Conservation (phyloP, 169 alveolate species). For the Babesia ovis region DNA sequence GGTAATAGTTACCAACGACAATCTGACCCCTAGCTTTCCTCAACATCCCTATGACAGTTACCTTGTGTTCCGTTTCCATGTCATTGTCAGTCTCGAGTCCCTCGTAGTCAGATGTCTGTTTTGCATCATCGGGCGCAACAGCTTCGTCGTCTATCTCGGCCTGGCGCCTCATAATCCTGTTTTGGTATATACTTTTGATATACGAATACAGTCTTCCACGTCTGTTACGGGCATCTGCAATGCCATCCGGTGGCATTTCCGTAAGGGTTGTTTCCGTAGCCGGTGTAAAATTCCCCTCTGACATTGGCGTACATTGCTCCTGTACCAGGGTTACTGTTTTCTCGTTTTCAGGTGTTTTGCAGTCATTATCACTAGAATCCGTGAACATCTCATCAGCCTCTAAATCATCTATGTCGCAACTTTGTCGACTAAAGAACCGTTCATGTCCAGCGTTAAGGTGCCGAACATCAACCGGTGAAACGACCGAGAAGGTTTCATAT, state of each 20-base stretch:
- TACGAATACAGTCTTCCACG: constrained; percentile 13
- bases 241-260: too few relatives aligned
- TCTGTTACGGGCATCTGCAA: neutral
- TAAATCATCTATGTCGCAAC: constrained; percentile 11
- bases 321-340: neutral
- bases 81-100: constrained; percentile 28
- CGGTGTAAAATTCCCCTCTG: neutral
- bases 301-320: neutral
- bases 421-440: neutral
- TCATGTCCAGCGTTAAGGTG: neutral
- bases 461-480: neutral
- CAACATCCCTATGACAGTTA: constrained; percentile 57
- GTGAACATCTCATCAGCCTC: constrained; percentile 5
- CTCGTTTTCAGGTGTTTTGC: neutral
- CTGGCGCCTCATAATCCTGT: constrained; percentile 17
- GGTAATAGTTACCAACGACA: constrained; percentile 47
- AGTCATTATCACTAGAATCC: constrained; percentile 4
- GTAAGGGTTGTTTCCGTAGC: too few relatives aligned
- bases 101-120: constrained; percentile 27
- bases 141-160: neutral
- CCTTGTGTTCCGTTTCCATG: constrained; percentile 39
- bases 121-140: constrained; percentile 10
- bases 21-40: constrained; percentile 61
- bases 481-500: constrained; percentile 1
- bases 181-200: constrained; percentile 21